A percentile compares a stretch with the other conserved stretches of the same genome.
Conservation (phyloP, 371 early-diverging fungal species). For the Rhizopus microsporus region DNA sequence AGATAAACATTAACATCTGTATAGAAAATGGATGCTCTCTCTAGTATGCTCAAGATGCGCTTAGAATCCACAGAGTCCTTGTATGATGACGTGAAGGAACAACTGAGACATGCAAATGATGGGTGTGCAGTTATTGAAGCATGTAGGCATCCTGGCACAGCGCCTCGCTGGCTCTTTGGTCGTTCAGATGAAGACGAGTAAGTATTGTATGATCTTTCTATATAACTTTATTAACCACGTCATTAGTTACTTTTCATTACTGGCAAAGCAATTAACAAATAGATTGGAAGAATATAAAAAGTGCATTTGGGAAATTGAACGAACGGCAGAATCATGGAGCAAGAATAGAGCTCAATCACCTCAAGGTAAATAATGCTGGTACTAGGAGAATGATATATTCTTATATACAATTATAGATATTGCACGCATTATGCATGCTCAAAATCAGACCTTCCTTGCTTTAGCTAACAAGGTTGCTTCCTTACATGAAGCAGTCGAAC, state of each 20-base stretch:
- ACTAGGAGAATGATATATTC: background rate
- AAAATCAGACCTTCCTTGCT: conserved; percentile 66
- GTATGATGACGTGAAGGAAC: conserved; percentile 34
- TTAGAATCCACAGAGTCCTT: conserved; percentile 28
- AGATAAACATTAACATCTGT: background rate
- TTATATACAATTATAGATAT: conserved; percentile 34
- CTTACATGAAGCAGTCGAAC: conserved; percentile 60
- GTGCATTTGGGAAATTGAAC: conserved; percentile 47
- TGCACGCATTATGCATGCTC: conserved; percentile 58
- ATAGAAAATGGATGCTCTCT: conserved; percentile 43
- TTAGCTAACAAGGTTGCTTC: conserved; percentile 60
- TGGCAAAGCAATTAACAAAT: conserved; percentile 27
- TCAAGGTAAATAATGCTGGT: conserved; percentile 33
- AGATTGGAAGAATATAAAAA: conserved; percentile 44
- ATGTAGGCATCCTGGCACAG: conserved; percentile 35
- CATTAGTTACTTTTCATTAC: conserved; percentile 35
- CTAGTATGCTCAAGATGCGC: conserved; percentile 32
- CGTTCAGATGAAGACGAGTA: conserved; percentile 44
- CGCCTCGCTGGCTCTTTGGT: conserved; percentile 45
- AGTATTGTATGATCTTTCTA: conserved; percentile 7
- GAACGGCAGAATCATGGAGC: conserved; percentile 42
- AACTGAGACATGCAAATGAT: conserved; percentile 42
- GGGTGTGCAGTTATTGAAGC: conserved; percentile 41
- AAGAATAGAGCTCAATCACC: conserved; percentile 38
- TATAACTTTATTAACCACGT: background rate